Conservation (phyloP, 495 filamentous ascomycete species). For the Darksidea phi region DNA sequence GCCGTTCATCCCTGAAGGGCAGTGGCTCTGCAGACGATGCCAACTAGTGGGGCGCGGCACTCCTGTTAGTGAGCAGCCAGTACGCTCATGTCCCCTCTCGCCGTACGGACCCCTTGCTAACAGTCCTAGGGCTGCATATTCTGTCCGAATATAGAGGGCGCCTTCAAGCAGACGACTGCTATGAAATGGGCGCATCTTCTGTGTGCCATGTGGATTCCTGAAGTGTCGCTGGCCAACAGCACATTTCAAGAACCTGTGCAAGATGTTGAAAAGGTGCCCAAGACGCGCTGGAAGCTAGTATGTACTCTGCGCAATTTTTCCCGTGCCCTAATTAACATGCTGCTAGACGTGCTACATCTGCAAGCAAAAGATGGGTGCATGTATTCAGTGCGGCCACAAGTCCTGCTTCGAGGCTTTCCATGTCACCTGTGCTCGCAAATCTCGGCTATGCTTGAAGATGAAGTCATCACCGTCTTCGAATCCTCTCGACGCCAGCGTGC, state of each 20-base stretch:
- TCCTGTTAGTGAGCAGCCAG: slow-evolving; percentile 58
- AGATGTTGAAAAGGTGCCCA: slow-evolving; percentile 95
- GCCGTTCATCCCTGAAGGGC: slow-evolving; percentile 96
- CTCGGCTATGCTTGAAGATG: slow-evolving; percentile 91
- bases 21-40: slow-evolving; percentile 98
- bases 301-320: slow-evolving; percentile 5
- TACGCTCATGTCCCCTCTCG: slow-evolving; percentile 15
- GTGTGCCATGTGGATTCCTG: slow-evolving; percentile 97
- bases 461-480: slow-evolving; percentile 78
- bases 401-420: slow-evolving; percentile 97
- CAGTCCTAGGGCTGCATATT: slow-evolving; percentile 80
- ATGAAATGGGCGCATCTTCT: slow-evolving; percentile 96
- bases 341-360: slow-evolving; percentile 86
- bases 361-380: slow-evolving; percentile 94
- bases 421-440: slow-evolving; percentile 88
- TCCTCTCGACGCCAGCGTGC: slow-evolving; percentile 80
- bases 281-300: slow-evolving; percentile 81
- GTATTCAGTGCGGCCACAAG: slow-evolving; percentile 97
- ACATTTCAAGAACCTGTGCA: slow-evolving; percentile 98
- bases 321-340: slow-evolving; percentile 12
- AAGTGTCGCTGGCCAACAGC: slow-evolving; percentile 91
- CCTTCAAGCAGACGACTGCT: slow-evolving; percentile 95
- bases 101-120: slow-evolving; percentile 20
- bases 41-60: slow-evolving; percentile 88
- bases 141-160: slow-evolving; percentile 94